Evolutionary conservation across 2,329 filamentous ascomycete genomes (phyloP).

Genomic region (Colletotrichum scovillei): DNA sequence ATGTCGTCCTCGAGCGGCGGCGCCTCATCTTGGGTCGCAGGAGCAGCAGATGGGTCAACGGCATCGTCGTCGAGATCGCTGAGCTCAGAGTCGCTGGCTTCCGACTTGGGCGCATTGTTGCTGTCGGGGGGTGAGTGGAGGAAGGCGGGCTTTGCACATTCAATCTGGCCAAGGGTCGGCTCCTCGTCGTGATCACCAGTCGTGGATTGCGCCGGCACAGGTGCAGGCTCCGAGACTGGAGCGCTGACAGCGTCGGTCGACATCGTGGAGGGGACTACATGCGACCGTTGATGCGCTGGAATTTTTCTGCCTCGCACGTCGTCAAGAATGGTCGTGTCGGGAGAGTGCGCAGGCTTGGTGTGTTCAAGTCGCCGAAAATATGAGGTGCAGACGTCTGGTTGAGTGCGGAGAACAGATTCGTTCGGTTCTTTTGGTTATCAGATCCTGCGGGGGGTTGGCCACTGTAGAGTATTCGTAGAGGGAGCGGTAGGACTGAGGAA

Average conservation of each 20-base stretch:
- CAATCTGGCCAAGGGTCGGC: slow-evolving; percentile 42
- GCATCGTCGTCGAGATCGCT: slow-evolving; percentile 72
- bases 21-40: slow-evolving; percentile 38
- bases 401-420: slow-evolving; percentile 35
- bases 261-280: slow-evolving; percentile 62
- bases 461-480: slow-evolving; percentile 21
- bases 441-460: slow-evolving; percentile 35
- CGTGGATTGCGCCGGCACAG: slow-evolving; percentile 38
- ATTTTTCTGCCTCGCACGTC: slow-evolving; percentile 1
- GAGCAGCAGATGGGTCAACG: slow-evolving; percentile 40
- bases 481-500: slow-evolving; percentile 6
- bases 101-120: slow-evolving; percentile 69
- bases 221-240: slow-evolving; percentile 52
- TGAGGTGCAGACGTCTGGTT: slow-evolving; percentile 34
- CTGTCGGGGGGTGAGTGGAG: slow-evolving; percentile 74
- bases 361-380: slow-evolving; percentile 32
- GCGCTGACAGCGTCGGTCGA: slow-evolving; percentile 66
- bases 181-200: slow-evolving; percentile 38
- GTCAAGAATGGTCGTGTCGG: slow-evolving; percentile 4
- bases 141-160: slow-evolving; percentile 57
- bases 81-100: slow-evolving; percentile 72
- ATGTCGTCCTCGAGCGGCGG: slow-evolving; percentile 61
- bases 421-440: slow-evolving; percentile 36
- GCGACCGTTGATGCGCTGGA: slow-evolving; percentile 45
- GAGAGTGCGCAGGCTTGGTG: slow-evolving; percentile 12